Base-by-base conservation (phyloP, 2,329 filamentous ascomycete species). In the Aspergillus sp. region DNA sequence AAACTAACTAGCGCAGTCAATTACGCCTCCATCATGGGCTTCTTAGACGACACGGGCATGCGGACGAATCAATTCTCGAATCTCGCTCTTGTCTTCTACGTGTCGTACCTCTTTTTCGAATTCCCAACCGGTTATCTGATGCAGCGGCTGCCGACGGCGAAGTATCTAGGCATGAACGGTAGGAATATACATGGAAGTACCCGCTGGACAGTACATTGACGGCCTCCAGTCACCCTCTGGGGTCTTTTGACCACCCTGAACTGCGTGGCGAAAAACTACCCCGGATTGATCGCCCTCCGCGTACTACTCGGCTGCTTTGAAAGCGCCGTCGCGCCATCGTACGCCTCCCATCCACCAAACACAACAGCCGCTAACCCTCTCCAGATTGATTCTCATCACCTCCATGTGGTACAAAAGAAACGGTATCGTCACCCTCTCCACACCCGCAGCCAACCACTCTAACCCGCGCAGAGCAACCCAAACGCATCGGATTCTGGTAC, bases 401-500 rank as follows among this genome's bases (percentile, higher is more conserved):
- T 73, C 74, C 3, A 80, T 80, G 72, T 82, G 78, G 78, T 81
- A 81, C 53, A 79, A 77, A 54, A 73, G 76, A 54, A 60, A 63
- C 3, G 68, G 64, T 60, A 61, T 32, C 41, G 19, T 4, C 20
- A 29, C 47, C 7, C 20, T 19, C 17, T 14, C 1, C 17, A 3
- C 40, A 40, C 11, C 17, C 16, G 43, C 25, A 16, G 34, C 48
- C 2, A 13, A 50, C 42, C 3, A 21, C 36, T n/a, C 36, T 52
- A 47, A 52, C 9, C 25, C 29, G 58, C 47, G 65, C 69, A 56
- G 82, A 87, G 62, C 84, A 87, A 66, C 81, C 82, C 0, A 68
- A 81, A 20, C 75, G 84, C 0, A 78, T 85, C 11, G 81, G 81
- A 0, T 78, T 79, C 40, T 87, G 84, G 84, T 87, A 86, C 57